Conservation (phyloP, 139 green algal species). For the Axilococcus clingmanii region DNA sequence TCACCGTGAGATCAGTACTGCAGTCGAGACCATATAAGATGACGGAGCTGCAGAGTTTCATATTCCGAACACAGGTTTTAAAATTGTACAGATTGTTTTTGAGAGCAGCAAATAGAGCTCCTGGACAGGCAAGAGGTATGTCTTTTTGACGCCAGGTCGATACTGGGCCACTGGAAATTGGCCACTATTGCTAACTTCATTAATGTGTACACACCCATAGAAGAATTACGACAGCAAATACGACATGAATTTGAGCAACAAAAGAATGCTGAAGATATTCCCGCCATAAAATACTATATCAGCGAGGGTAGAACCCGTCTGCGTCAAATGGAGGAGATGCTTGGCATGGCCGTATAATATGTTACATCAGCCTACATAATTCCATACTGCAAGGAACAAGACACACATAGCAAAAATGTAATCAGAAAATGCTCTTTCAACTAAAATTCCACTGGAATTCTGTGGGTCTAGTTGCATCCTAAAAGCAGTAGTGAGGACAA, state of each 20-base stretch:
- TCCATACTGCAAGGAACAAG: conserved; percentile 58
- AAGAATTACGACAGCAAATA: conserved; percentile 1
- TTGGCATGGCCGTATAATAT: conserved; percentile 8
- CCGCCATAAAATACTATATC: conserved; percentile 9
- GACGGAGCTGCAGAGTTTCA: conserved; percentile 2
- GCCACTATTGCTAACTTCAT: too few species aligned
- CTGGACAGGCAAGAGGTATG: not conserved
- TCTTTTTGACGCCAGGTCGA: not conserved
- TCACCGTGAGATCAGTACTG: too few species aligned
- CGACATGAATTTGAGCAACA: conserved; percentile 5
- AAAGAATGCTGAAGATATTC: not conserved
- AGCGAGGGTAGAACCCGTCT: conserved; percentile 6
- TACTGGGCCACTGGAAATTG: not conserved
- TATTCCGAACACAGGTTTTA: conserved; percentile 23
- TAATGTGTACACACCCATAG: too few species aligned
- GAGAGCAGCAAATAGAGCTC: not conserved
- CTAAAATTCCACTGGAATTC: conserved; percentile 4
- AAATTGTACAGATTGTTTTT: conserved; percentile 16
- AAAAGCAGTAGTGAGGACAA: conserved; percentile 59
- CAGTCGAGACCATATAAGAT: too few species aligned
- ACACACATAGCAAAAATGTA: conserved; percentile 58
- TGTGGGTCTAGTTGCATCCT: not conserved
- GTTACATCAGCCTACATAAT: conserved; percentile 58
- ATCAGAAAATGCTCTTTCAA: conserved; percentile 63
- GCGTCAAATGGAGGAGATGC: conserved; percentile 12